Base-by-base conservation (phyloP, 164 flowering plant species). In the Buxus sempervirens region DNA sequence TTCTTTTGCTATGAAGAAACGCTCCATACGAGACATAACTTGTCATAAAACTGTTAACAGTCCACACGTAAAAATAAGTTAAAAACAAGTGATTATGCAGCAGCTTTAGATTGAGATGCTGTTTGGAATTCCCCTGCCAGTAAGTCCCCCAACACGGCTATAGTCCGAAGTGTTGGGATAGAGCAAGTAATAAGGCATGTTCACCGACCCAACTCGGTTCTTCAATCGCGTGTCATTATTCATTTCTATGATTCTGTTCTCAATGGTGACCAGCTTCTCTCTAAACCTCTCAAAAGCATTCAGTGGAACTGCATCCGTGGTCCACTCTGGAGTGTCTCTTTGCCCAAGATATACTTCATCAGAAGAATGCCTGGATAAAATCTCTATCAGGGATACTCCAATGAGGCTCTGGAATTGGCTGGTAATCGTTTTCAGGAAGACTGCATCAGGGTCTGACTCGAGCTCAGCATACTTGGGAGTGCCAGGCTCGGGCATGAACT, bases 321-420 rank as follows among this genome's bases (percentile, higher is more conserved):
- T 87, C 96, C 97, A 90, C 27, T 82, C 83, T 0, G 82, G 75
- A 18, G 73, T 77, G 41, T 84, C 89, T 63, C 84, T 80, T 77
- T 91, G 93, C 18, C 95, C 97, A 0, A 90, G 86, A 66, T 88
- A 94, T 20, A 91, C 64, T 81, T 90, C 93, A 60, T 90, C 96
- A 0, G 85, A 71, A 5, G 95, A 77, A 75, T 94, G 97, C 77
- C 88, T 70, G 15, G 98, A 91, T 68, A 94, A 60, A 21, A 82
- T 76, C 78, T 94, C 97, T 22, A 86, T 87, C 19, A 94, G 75
- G 21, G 96, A 85, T 0, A 91, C 70, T 1, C 97, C 95, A 1
- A 91, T 82, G 23, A 91, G 86, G 9, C 95, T 88, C 64, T 84
- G 91, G n/a, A 84, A 68, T 72, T 88, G 90, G 32, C 86, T 74